Evolutionary conservation across 2,329 filamentous ascomycete species (phyloP).

Genomic region (Metarhizium humberi): DNA sequence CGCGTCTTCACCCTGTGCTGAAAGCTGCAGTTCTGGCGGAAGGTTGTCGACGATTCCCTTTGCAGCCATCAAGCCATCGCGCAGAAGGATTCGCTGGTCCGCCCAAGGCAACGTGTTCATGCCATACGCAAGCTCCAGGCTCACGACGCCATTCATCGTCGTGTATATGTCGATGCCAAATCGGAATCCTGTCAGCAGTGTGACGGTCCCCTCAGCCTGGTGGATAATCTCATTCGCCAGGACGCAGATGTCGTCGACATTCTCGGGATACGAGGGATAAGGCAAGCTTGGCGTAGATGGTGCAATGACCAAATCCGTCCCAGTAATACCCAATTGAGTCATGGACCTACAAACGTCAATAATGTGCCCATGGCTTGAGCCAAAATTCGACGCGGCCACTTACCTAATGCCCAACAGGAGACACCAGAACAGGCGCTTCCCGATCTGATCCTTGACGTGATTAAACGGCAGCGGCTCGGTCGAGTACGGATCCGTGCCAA

Average conservation of each 20-base stretch:
- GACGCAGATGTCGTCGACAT: constrained; percentile 79
- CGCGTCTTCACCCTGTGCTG: constrained; percentile 27
- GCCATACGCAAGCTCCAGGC: constrained; percentile 76
- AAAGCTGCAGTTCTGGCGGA: constrained; percentile 58
- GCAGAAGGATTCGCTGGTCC: constrained; percentile 64
- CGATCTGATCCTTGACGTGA: constrained; percentile 63
- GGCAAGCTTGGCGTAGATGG: constrained; percentile 67
- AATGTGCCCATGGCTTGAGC: not conserved
- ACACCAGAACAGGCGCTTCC: constrained; percentile 77
- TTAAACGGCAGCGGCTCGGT: constrained; percentile 44
- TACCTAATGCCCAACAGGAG: constrained; percentile 65
- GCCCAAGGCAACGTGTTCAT: constrained; percentile 69
- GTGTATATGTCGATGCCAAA: constrained; percentile 68
- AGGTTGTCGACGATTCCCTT: constrained; percentile 60
- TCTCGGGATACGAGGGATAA: constrained; percentile 70
- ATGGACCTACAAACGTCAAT: constrained; percentile 46
- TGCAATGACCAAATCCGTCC: constrained; percentile 64
- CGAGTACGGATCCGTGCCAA: constrained; percentile 29
- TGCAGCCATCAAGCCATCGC: constrained; percentile 59
- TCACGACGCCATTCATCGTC: constrained; percentile 69
- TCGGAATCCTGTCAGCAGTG: constrained; percentile 72
- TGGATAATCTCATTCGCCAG: constrained; percentile 59
- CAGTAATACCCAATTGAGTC: constrained; percentile 64
- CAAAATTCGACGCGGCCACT: not conserved
- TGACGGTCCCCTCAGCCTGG: constrained; percentile 59